Evolutionary conservation across 164 flowering plant genomes (phyloP), one percentile per base, ranked within the genome.

Genomic region (Akebia trifoliata): DNA sequence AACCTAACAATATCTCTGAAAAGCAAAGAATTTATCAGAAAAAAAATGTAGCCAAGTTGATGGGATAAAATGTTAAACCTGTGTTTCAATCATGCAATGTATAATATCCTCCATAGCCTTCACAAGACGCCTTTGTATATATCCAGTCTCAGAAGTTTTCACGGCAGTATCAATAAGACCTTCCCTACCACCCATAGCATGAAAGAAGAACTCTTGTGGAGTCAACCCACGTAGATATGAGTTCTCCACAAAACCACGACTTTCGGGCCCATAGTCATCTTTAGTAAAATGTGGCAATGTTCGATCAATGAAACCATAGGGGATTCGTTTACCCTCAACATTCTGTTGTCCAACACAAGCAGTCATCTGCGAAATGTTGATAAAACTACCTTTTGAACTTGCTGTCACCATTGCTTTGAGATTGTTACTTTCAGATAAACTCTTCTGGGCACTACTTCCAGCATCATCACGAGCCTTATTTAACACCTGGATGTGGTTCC

Each of bases 281-380:
- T 90, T 86, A 4, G 96, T 87, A 67, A 93, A 93, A 74, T 93
- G 99, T n/a, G 99, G 97, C 56, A 93, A 71, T 18, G 99, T 90
- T 38, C 97, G 82, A 42, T 74, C 97, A 37, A 77, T 73, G 63
- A 93, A 93, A 2, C 97, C 97, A 74, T 67, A 93, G 21, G 99
- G 97, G 21, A 90, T 93, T 31, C 99, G 96, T 65, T 93, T 93
- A 17, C 99, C 99, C 72, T 93, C 99, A 62, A 93, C 99, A 69
- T 93, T 93, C 73, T 93, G 99, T 79, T 93, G 97, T n/a, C 99
- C 99, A 71, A 93, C 97, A 84, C 99, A 93, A 66, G 99, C 97
- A 78, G 97, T 93, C 99, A 93, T 93, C 75, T 93, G 99, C 2
- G 99, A 93, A 54, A 93, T 93, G 63, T 93, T 93, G 67, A 93